Evolutionary conservation across 352 stramenopile genomes (phyloP).

Genomic region (Phytophthora pinifolia): DNA sequence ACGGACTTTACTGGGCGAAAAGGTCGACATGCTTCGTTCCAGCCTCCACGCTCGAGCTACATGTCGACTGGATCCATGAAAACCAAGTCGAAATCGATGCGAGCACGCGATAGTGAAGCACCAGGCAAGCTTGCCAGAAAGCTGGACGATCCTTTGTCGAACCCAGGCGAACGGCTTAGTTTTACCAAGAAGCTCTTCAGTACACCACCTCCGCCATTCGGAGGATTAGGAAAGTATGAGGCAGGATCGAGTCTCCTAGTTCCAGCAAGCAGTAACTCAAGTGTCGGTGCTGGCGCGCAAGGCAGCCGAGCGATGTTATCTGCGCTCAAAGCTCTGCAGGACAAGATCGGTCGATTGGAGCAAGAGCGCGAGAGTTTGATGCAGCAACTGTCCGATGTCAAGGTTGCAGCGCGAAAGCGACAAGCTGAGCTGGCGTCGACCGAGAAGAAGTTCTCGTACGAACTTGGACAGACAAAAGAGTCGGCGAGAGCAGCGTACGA

Average conservation of each 20-base stretch:
- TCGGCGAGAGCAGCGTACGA: constrained; percentile 67
- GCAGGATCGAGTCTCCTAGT: constrained; percentile 11
- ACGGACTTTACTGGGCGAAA: constrained; percentile 26
- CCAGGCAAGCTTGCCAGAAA: constrained; percentile 4
- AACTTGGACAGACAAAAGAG: constrained; percentile 68
- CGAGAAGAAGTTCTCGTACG: constrained; percentile 73
- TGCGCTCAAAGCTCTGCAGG: constrained; percentile 74
- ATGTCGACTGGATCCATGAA: constrained; percentile 5
- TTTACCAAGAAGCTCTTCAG: constrained; percentile 40
- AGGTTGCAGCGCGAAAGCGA: constrained; percentile 50
- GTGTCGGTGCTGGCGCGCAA: constrained; percentile 20
- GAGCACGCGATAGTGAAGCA: constrained; percentile 1
- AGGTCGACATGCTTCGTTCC: constrained; percentile 28
- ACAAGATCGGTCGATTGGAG: constrained; percentile 76
- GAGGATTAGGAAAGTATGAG: not conserved
- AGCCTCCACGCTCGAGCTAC: constrained; percentile 16
- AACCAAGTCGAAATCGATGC: constrained; percentile 24
- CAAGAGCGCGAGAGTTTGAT: constrained; percentile 57
- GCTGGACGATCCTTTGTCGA: not conserved
- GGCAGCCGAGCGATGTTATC: constrained; percentile 70
- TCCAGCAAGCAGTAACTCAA: constrained; percentile 10
- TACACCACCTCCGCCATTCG: constrained; percentile 12
- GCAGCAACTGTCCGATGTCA: constrained; percentile 62
- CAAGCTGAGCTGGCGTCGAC: constrained; percentile 48
- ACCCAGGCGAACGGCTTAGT: constrained; percentile 13